Conservation (phyloP, 108 stramenopile species). For the Skeletonema marinoi region DNA sequence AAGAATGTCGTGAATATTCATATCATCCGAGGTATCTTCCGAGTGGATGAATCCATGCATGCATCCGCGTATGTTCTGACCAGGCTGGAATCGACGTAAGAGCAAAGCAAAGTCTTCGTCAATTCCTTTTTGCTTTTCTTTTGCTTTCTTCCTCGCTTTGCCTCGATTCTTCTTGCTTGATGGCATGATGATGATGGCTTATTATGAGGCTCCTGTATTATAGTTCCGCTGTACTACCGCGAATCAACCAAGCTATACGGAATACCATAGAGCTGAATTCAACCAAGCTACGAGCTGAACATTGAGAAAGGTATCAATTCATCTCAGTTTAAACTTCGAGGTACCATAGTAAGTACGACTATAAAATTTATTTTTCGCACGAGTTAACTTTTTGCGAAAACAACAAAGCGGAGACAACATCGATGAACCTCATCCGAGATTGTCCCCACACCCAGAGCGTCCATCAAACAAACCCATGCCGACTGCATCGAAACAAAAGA, state of each 20-base stretch:
- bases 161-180: not conserved
- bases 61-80: not conserved
- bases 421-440: too few species aligned
- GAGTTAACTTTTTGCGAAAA: too few species aligned
- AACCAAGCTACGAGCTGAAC: too few species aligned
- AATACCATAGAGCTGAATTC: too few species aligned
- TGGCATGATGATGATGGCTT: not conserved
- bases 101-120: not conserved
- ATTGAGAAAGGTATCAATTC: too few species aligned
- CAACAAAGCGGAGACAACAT: not conserved
- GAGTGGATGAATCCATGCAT: not conserved
- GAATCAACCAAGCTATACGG: too few species aligned
- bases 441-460: not conserved
- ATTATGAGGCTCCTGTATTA: too few species aligned
- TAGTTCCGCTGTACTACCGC: too few species aligned
- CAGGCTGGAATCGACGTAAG: not conserved
- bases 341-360: too few species aligned
- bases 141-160: not conserved
- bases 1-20: not conserved
- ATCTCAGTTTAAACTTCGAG: too few species aligned
- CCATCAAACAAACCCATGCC: not conserved
- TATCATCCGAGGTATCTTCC: not conserved
- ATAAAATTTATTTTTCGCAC: too few species aligned
- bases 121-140: not conserved
- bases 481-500: constrained; percentile 11